Evolutionary conservation across 2,329 filamentous ascomycete genomes (phyloP).

Genomic region (Ascochyta koolunga): DNA sequence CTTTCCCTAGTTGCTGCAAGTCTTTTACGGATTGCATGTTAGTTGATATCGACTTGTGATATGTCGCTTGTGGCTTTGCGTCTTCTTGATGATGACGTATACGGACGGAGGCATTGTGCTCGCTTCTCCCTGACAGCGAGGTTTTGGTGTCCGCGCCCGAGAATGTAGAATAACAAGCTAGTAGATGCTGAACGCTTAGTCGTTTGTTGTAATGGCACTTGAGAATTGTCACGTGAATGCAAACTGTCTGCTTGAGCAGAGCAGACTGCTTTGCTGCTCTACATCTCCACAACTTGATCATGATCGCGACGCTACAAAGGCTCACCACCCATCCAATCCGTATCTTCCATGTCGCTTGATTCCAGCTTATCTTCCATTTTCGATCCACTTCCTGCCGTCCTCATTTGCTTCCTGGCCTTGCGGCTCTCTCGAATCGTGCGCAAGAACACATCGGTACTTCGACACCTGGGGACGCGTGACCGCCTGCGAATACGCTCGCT

Average conservation of each 20-base stretch:
- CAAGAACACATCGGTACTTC: neutral
- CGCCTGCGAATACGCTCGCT: neutral
- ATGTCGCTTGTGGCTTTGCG: too few species aligned
- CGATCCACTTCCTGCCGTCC: neutral
- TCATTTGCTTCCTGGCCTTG: neutral
- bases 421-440: neutral
- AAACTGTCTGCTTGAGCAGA: neutral
- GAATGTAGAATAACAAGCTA: too few species aligned
- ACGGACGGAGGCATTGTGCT: too few species aligned
- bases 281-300: too few species aligned
- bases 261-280: neutral
- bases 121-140: too few species aligned
- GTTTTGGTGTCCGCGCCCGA: too few species aligned
- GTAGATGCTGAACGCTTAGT: too few species aligned
- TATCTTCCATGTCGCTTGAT: neutral
- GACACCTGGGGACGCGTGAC: neutral
- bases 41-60: too few species aligned
- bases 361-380: neutral
- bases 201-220: too few species aligned
- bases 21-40: neutral
- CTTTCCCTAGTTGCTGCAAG: neutral
- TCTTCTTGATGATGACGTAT: too few species aligned
- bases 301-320: neutral
- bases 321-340: neutral
- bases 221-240: neutral